Evolutionary conservation across 345 rosid genomes (phyloP), one percentile per base, ranked within the genome.

Genomic region (Bruguiera sexangula): DNA sequence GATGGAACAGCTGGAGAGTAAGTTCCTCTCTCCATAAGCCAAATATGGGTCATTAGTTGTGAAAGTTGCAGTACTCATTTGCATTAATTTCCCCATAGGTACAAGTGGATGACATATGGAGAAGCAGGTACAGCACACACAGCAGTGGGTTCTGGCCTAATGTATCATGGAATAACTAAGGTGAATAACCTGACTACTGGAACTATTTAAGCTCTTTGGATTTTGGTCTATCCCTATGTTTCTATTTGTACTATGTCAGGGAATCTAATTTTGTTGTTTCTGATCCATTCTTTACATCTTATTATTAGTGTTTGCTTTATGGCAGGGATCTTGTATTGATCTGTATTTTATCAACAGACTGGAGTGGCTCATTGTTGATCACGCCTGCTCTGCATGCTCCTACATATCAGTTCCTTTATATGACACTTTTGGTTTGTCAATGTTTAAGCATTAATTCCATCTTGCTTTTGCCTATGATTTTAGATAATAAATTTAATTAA

Each of bases 1-100:
- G 99, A 95, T 78, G 99, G 97, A 75, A 89, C 96, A 5, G 86
- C 90, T 75, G 99, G 99, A 79, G 99, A 85, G 99, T 95, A 80
- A 81, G 97, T 78, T 72, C n/a, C 63, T 34, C 37, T 34, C 37
- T 34, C 61, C 53, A 24, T 53, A 36, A 55, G 69, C 37, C 55
- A 52, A 54, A 27, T 67, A 62, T 30, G 62, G 65, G 58, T 75
- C 66, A 50, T 46, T 46, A 51, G 48, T 55, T 73, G 51, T 62
- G 55, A 29, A 64, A 22, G 34, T 74, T 62, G 6, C 15, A 39
- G 62, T 22, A 72, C 63, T 46, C 26, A 52, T 63, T 27, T 73
- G 37, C 48, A 21, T 62, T 61, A 22, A 5, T 58, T 61, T 37
- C 31, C 56, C 8, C 8, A 21, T 39, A 77, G 99, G 75, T 95